Conservation (phyloP, 176 grass and related monocot species). For the Cenchrus americanus region DNA sequence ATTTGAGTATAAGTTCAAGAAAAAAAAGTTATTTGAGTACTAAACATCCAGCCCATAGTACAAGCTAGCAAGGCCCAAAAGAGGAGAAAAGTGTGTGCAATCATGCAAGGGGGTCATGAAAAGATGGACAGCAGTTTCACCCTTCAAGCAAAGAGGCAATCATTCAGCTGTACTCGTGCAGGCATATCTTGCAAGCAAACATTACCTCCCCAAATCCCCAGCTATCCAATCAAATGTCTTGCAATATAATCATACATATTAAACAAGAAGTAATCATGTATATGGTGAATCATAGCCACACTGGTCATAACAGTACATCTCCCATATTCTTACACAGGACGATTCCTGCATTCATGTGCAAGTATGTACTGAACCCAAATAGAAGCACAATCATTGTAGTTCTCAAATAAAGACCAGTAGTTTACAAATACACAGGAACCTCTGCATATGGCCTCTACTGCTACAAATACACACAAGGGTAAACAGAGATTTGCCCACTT, state of each 20-base stretch:
- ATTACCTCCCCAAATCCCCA: slow-evolving; percentile 4
- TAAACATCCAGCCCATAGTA: slow-evolving; percentile 38
- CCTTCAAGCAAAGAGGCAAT: slow-evolving; percentile 48
- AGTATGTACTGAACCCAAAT: background rate
- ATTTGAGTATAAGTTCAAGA: background rate
- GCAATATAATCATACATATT: background rate
- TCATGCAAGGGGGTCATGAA: slow-evolving; percentile 43
- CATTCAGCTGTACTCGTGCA: slow-evolving; percentile 38
- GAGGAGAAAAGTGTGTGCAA: slow-evolving; percentile 40
- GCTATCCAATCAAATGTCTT: background rate
- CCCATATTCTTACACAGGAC: background rate
- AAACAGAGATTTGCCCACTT: background rate
- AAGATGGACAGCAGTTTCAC: slow-evolving; percentile 48
- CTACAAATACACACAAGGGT: background rate
- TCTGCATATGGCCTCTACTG: background rate
- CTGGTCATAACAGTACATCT: background rate
- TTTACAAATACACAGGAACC: background rate
- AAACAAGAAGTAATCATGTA: background rate
- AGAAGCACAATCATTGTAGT: background rate
- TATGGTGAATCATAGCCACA: background rate
- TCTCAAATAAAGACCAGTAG: background rate
- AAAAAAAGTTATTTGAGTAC: background rate
- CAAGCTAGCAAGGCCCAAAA: slow-evolving; percentile 29
- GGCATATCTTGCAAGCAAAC: slow-evolving; percentile 54
- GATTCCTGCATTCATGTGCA: slow-evolving; percentile 7